A percentile compares a stretch with the other conserved stretches of the same genome.
Evolutionary conservation across 228 moss, liverwort and hornwort genomes (phyloP).

Genomic region (Sphagnum magellanicum): DNA sequence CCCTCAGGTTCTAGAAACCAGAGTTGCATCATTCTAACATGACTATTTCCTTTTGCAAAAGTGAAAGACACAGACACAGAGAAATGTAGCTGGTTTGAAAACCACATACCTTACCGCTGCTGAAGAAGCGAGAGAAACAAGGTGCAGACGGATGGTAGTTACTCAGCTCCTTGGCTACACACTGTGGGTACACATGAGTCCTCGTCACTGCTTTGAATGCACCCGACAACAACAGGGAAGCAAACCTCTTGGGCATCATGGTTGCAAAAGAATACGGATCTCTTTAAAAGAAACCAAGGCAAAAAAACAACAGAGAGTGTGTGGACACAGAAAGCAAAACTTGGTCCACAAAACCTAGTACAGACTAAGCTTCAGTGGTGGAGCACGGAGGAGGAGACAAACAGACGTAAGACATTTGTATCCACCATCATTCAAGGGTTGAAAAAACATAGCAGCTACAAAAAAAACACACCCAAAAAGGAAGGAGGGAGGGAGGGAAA

Average conservation of each 20-base stretch:
- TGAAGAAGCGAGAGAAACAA: conserved; percentile 31
- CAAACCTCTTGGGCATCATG: conserved; percentile 1
- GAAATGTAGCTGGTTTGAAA: background rate
- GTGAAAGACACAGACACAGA: background rate
- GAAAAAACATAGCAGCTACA: too few species aligned
- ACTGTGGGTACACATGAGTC: conserved; percentile 14
- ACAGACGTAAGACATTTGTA: too few species aligned
- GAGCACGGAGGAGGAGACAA: too few species aligned
- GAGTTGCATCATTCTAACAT: background rate
- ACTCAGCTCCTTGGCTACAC: conserved; percentile 4
- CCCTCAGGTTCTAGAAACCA: background rate
- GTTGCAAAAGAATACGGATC: background rate
- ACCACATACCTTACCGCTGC: conserved; percentile 23
- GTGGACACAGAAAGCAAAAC: too few species aligned
- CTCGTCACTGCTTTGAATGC: conserved; percentile 24
- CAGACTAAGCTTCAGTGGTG: too few species aligned
- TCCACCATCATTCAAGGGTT: too few species aligned
- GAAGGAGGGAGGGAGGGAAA: too few species aligned
- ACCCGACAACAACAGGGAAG: conserved; percentile 16
- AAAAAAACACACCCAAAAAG: too few species aligned
- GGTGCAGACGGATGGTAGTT: conserved; percentile 1
- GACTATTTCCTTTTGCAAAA: background rate
- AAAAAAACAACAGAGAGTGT: too few species aligned
- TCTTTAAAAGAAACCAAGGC: too few species aligned
- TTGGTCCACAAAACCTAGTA: too few species aligned